Conservation (phyloP, 73 alveolate genomes). For the Breviolum minutum region DNA sequence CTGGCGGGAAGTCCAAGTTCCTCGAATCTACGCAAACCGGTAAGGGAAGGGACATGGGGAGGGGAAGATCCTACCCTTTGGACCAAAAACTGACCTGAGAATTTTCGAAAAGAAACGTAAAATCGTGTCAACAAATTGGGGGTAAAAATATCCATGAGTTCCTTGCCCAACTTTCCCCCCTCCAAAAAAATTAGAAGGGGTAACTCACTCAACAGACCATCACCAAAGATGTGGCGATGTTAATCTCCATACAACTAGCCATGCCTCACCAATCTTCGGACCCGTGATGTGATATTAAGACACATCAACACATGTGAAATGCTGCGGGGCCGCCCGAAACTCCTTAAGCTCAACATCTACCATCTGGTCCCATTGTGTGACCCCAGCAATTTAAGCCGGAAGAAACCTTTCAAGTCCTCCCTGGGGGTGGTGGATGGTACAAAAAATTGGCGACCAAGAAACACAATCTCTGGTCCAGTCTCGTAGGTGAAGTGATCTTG, state of each 20-base stretch:
- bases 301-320: no score
- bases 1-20: slow-evolving; percentile 51
- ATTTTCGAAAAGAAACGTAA: no score
- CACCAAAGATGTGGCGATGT: no score
- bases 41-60: not conserved
- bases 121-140: not conserved
- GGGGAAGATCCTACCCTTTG: not conserved
- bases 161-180: no score
- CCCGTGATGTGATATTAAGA: no score
- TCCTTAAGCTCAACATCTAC: not conserved
- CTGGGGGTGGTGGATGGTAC: not conserved
- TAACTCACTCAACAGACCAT: no score
- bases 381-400: not conserved
- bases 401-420: not conserved
- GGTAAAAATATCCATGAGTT: no score
- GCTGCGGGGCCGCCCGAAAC: no score
- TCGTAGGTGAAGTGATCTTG: slow-evolving; percentile 77
- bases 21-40: not conserved
- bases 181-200: no score
- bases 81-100: no score
- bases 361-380: not conserved
- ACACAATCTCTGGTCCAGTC: slow-evolving; percentile 21
- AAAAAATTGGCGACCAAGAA: not conserved
- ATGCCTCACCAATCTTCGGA: no score
- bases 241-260: no score